These are phyloP conservation scores for Eimeria tenella DNA, from an alignment of 169 alveolate species.

Conservation along the genomic window DNA sequence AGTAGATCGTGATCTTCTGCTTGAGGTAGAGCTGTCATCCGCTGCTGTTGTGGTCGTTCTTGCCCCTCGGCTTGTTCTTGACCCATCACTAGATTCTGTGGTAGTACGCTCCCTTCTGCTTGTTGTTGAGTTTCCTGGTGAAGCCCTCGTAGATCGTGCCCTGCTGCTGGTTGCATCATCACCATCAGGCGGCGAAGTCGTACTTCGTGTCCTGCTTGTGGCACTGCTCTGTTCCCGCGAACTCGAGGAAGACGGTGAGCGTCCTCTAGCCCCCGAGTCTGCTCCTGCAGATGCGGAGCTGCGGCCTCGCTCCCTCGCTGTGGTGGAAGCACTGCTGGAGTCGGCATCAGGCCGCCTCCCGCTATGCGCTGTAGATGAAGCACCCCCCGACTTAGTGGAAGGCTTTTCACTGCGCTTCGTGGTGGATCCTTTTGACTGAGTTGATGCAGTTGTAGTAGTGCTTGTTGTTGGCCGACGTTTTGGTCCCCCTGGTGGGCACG, in stretches of 20 bases:
- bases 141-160: constrained; percentile 25
- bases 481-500: constrained; percentile 52
- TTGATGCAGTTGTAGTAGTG: constrained; percentile 3
- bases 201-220: constrained; percentile 7
- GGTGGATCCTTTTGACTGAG: neutral
- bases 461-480: constrained; percentile 31
- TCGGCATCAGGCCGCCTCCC: neutral
- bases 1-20: neutral
- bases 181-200: neutral
- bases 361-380: neutral
- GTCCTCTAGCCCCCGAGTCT: neutral
- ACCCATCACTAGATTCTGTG: neutral
- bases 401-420: neutral
- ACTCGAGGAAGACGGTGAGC: neutral
- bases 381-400: neutral
- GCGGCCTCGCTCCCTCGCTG: neutral
- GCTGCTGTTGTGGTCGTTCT: neutral
- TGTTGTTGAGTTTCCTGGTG: neutral
- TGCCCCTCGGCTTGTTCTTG: neutral
- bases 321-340: neutral
- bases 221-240: neutral
- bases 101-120: neutral
- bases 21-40: neutral
- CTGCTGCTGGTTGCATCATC: neutral
- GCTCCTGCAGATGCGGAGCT: neutral